Base-by-base conservation (phyloP, 768 basidiomycete genomes). In the Suillus americanus region DNA sequence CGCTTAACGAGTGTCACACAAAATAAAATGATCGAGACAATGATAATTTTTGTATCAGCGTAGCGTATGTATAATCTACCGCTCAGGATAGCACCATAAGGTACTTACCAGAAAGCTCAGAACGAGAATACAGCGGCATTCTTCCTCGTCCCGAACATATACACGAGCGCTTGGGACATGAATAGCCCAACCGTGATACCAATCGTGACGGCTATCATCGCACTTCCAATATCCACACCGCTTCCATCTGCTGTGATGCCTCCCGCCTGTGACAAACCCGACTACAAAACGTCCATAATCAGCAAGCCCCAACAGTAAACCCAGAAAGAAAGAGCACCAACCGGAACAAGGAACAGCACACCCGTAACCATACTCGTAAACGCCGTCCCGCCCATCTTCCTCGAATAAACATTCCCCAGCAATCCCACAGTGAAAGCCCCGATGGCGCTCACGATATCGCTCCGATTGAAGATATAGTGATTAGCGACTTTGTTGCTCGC, bases 331-430 rank as follows among this genome's bases (percentile, higher is more conserved):
- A 5, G 41, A 68, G 59, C 23, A 83, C 89, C 74, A 73, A 94
- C 92, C 14, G 94, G 94, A 30, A 95, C 92, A 65, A 95, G 79
- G 76, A 95, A 93, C 67, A 94, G 75, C 6, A 95, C 92, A 45
- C 92, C 93, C 30, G 93, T 91, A 46, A 94, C 91, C 94, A 95
- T 95, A 2, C 88, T 88, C 12, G 92, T 93, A 76, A 95, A 95
- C 23, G 93, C 93, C 4, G 92, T 94, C 9, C 92, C 93, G 9
- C 89, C 85, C 84, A 91, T 89, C 72, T 85, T 86, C 54, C 92
- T 83, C 46, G 92, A 94, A 74, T 94, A 94, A 2, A 90, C 75
- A 70, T 94, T 94, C 3, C 92, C 92, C 23, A 93, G 77, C 35
- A 93, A 67, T 25, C 92, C 91, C 23, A 92, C 88, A 1, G 88